These are phyloP conservation scores for Colletotrichum tropicale DNA, from an alignment of 2,329 filamentous ascomycete genomes.

Conservation along the genomic window DNA sequence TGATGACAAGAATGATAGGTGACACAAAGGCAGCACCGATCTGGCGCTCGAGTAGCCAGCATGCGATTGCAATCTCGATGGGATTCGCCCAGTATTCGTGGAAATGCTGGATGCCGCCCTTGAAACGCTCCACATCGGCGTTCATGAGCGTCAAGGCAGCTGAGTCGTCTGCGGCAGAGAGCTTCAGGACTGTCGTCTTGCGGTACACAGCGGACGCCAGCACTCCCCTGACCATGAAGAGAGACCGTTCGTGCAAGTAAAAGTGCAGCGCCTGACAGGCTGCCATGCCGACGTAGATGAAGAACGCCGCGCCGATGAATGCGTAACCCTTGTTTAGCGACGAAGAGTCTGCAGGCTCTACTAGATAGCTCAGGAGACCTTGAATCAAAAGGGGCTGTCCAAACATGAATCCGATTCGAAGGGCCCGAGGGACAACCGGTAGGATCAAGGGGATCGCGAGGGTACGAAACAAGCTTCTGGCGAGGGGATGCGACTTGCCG, in stretches of 20 bases:
- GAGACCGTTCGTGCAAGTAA: slow-evolving; percentile 39
- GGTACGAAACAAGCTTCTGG: slow-evolving; percentile 28
- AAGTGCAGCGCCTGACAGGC: slow-evolving; percentile 42
- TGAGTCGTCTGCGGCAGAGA: slow-evolving; percentile 38
- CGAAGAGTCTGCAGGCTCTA: slow-evolving; percentile 17
- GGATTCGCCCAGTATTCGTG: slow-evolving; percentile 46
- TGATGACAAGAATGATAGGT: neutral
- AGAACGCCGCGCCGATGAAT: slow-evolving; percentile 42
- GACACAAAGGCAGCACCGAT: slow-evolving; percentile 6
- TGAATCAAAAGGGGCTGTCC: slow-evolving; percentile 44
- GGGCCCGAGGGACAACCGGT: slow-evolving; percentile 36
- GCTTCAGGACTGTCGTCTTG: slow-evolving; percentile 34
- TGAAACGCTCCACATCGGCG: slow-evolving; percentile 49
- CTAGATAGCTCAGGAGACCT: slow-evolving; percentile 31
- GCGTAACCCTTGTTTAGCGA: slow-evolving; percentile 39
- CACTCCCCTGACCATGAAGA: slow-evolving; percentile 35
- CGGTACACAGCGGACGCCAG: slow-evolving; percentile 36
- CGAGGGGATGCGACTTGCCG: slow-evolving; percentile 27
- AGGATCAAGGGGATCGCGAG: slow-evolving; percentile 35
- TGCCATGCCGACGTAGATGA: slow-evolving; percentile 46
- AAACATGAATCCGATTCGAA: slow-evolving; percentile 35
- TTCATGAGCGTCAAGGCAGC: slow-evolving; percentile 52
- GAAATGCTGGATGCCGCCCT: slow-evolving; percentile 32
- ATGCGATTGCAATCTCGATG: slow-evolving; percentile 47
- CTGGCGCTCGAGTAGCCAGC: slow-evolving; percentile 50